Evolutionary conservation across 768 basidiomycete genomes (phyloP).

Genomic region (Gautieria morchelliformis): DNA sequence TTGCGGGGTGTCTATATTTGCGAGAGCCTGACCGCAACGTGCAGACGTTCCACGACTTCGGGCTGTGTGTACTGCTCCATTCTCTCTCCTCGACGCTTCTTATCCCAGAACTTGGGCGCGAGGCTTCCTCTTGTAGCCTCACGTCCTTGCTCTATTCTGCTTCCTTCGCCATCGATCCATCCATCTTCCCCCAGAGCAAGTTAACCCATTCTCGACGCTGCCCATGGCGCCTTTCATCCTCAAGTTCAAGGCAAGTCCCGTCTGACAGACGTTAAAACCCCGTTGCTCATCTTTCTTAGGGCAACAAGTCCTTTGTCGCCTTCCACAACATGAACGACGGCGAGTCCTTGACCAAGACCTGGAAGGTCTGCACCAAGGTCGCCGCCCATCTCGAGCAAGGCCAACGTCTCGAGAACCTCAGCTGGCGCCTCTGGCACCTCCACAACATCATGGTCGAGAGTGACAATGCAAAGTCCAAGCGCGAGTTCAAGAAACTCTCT

Average conservation of each 20-base stretch:
- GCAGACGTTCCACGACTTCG: background rate
- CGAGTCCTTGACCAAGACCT: slow-evolving; percentile 80
- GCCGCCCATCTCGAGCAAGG: slow-evolving; percentile 87
- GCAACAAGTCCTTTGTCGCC: slow-evolving; percentile 92
- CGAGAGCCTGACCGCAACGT: background rate
- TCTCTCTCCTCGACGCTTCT: background rate
- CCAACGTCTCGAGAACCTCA: slow-evolving; percentile 83
- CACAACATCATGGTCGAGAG: slow-evolving; percentile 87
- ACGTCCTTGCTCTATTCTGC: slow-evolving; percentile 2
- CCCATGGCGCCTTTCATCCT: slow-evolving; percentile 21
- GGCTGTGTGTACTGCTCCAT: background rate
- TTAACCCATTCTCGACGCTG: slow-evolving; percentile 3
- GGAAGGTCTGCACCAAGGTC: slow-evolving; percentile 91
- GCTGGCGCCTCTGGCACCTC: slow-evolving; percentile 88
- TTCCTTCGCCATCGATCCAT: slow-evolving; percentile 5
- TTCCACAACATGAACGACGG: slow-evolving; percentile 82
- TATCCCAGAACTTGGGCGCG: background rate
- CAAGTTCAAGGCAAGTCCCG: slow-evolving; percentile 21
- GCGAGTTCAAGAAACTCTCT: slow-evolving; percentile 84
- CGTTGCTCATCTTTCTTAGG: slow-evolving; percentile 28
- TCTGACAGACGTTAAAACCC: slow-evolving; percentile 1
- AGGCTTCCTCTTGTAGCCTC: slow-evolving; percentile 4
- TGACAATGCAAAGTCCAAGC: slow-evolving; percentile 81
- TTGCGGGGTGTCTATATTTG: background rate
- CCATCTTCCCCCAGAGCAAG: slow-evolving; percentile 1